Evolutionary conservation across 2,329 filamentous ascomycete species (phyloP), one percentile per base, ranked within the genome.

Genomic region (Monascus ruber): DNA sequence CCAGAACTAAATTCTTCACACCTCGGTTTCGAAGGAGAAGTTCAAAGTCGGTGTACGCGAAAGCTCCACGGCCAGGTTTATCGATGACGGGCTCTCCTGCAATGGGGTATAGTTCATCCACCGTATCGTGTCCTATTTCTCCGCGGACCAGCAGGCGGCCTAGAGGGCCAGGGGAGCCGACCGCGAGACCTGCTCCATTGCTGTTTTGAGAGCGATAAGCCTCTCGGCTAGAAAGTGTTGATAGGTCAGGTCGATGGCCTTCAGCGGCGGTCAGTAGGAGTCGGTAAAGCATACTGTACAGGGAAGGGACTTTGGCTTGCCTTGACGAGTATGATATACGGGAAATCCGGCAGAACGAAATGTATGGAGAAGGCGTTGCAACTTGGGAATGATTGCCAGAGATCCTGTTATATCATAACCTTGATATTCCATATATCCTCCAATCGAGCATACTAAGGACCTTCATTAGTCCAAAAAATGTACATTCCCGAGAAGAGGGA

Each of bases 101-200:
- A 10, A 67, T 39, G 9, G 72, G 72, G 41, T 65, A 66, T 27
- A 76, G 54, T 47, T 79, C 74, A 5, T 66, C 58, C 11, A 79
- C 66, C 26, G 70, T 76, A 35, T 73, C 74, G 49, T 78, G 74
- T 1, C 76, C 76, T 24, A 60, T 49, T 47, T 78, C 71, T 1
- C 76, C 76, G 17, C 75, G 69, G 24, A 79, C 62, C 4, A 80
- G 58, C 2, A 79, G 64, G n/a, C 71, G 69, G 1, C 76, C 76
- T 34, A 78, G 54, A 1, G 74, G 74, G 0, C 76, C 75, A 9
- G 44, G 55, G 7, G 68, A 65, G 3, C 66, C 69, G 34, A 78
- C 76, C 0, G 70, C 70, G n/a, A 72, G 48, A 5, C 66, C 63
- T 1, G 65, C 64, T 4, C 63, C 47, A 45, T 75, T 75, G 41